These are phyloP conservation scores for Fusarium sp. DNA, from an alignment of 2,329 filamentous ascomycete genomes.

Conservation along the genomic window DNA sequence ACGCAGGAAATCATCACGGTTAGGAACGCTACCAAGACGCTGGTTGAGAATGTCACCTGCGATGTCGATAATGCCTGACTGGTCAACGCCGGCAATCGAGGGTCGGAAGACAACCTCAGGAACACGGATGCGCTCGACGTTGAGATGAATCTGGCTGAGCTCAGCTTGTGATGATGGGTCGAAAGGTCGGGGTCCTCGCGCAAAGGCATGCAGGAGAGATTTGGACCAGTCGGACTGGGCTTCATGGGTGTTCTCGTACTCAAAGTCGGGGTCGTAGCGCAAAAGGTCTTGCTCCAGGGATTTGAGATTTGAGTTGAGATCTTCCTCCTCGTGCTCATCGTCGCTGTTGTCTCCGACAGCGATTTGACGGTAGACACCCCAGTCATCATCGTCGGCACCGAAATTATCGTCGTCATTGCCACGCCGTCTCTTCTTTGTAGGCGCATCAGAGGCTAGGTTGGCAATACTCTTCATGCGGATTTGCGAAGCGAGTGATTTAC, in stretches of 20 bases:
- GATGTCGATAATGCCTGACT: slow-evolving; percentile 93
- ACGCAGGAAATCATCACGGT: slow-evolving; percentile 77
- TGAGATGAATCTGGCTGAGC: slow-evolving; percentile 90
- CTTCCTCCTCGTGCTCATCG: slow-evolving; percentile 93
- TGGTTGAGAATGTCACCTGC: slow-evolving; percentile 89
- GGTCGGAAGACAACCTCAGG: slow-evolving; percentile 95
- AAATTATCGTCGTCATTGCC: slow-evolving; percentile 96
- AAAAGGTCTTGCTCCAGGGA: slow-evolving; percentile 86
- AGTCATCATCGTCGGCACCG: slow-evolving; percentile 96
- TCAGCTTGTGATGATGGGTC: slow-evolving; percentile 83
- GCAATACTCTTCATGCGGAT: slow-evolving; percentile 99
- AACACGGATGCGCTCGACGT: slow-evolving; percentile 94
- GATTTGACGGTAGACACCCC: slow-evolving; percentile 96
- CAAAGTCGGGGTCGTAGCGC: slow-evolving; percentile 87
- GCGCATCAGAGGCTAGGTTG: slow-evolving; percentile 91
- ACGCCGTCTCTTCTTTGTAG: slow-evolving; percentile 84
- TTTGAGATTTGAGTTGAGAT: slow-evolving; percentile 79
- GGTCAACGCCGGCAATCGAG: slow-evolving; percentile 90
- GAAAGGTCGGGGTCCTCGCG: slow-evolving; percentile 88
- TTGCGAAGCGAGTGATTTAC: slow-evolving; percentile 94
- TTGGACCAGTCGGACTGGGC: slow-evolving; percentile 97
- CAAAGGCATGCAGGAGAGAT: slow-evolving; percentile 88
- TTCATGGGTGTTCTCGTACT: slow-evolving; percentile 90
- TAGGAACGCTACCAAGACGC: slow-evolving; percentile 71
- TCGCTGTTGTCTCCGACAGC: slow-evolving; percentile 85